phyloP scores from a whole-genome alignment of 116 monocot genomes.

The Trichopus zeylanicus region DNA sequence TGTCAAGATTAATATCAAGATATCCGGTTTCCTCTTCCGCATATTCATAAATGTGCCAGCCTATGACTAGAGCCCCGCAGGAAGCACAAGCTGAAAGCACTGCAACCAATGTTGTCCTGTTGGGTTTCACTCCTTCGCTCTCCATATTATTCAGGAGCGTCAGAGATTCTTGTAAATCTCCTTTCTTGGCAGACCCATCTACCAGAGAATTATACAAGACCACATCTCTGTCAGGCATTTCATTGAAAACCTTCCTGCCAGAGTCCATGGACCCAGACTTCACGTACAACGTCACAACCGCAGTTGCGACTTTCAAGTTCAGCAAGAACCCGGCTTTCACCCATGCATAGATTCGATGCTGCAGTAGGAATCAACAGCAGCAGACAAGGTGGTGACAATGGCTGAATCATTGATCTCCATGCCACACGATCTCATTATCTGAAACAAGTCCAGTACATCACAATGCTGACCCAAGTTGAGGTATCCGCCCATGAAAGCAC shows the following conservation, averaged over 20 bases:
- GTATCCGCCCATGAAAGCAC: conserved; percentile 39
- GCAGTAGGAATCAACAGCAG: background rate
- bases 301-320: conserved; percentile 34
- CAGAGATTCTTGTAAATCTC: conserved; percentile 28
- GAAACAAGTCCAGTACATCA: conserved; percentile 18
- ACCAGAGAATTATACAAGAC: conserved; percentile 58
- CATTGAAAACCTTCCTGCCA: conserved; percentile 31
- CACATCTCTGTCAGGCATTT: conserved; percentile 24
- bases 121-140: conserved; percentile 25
- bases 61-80: conserved; percentile 26
- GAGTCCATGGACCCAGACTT: conserved; percentile 16
- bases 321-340: conserved; percentile 23
- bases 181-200: conserved; percentile 43
- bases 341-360: conserved; percentile 28
- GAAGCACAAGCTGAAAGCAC: conserved; percentile 47
- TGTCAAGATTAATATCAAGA: conserved; percentile 34
- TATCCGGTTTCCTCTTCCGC: conserved; percentile 10
- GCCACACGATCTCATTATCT: conserved; percentile 9
- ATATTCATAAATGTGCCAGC: conserved; percentile 23
- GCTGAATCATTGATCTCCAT: conserved; percentile 4
- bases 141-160: conserved; percentile 35
- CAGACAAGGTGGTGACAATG: conserved; percentile 14
- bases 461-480: background rate
- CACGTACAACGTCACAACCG: conserved; percentile 18
- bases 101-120: conserved; percentile 26